Base-by-base conservation (phyloP, 768 basidiomycete species). In the Arthromyces matolae region DNA sequence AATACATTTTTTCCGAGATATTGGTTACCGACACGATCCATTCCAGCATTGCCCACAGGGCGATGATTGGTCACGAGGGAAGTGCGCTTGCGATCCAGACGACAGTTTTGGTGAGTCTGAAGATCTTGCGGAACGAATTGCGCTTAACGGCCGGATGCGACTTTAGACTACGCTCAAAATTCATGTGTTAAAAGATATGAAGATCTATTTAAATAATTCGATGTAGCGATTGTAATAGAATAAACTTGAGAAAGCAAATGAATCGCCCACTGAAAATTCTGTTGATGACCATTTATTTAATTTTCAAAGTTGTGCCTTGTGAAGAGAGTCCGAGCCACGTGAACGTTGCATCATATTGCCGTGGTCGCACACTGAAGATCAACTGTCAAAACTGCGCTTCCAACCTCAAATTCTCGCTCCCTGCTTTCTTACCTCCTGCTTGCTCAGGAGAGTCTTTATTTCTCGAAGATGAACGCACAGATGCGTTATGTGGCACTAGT, bases 1-100 rank as follows among this genome's bases (percentile, higher is more conserved):
- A 58, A 69, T 92, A 19, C 86, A 92, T 61, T 93, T 86, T 62
- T 93, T 93, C 68, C 57, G 66, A 38, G 89, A 93, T 57, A 89
- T 94, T 31, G 93, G 91, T 0, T 94, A 93, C 64, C 70, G 77
- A 52, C 90, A 94, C 52, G 78, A 86, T 46, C 81, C 79, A 4
- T 91, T 89, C 71, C 83, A 86, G 59, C 86, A 86, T 53, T 89
- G 90, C 66, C 81, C 83, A 0, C 62, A 70, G 50, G 83, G 80
- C 13, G 68, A 75, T 8, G 57, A 67, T 4, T 87, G 86, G 74
- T 56, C 60, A 1, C 65, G 71, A 47, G 81, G 83, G 4, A 79
- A 77, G 38, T 90, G 89, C 60, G 77, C 83, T 55, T 92, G 89
- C 62, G 80, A 89, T 61, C 76, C 76, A n/a, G 65, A 62, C 27